Conservation (phyloP, 495 filamentous ascomycete genomes). For the Aspergillus nanangensis region DNA sequence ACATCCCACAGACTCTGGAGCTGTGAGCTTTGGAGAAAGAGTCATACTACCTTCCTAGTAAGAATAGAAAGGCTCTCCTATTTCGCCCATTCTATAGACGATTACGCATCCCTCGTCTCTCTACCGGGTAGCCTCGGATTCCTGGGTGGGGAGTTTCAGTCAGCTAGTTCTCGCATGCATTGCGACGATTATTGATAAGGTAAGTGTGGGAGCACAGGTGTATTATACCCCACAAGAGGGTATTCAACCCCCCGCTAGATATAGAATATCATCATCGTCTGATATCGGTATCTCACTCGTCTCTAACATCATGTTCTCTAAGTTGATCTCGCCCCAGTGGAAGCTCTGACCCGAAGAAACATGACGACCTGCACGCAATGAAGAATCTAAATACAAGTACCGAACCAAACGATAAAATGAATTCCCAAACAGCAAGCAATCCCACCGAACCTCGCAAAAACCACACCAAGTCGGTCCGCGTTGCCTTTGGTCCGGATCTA, state of each 20-base stretch:
- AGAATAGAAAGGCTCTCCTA: background rate
- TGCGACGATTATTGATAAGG: slow-evolving; percentile 14
- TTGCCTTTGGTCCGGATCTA: slow-evolving; percentile 41
- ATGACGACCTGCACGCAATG: slow-evolving; percentile 39
- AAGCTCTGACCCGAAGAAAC: slow-evolving; percentile 12
- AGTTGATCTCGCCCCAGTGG: too few relatives aligned
- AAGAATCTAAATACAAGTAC: slow-evolving; percentile 37
- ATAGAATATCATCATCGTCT: too few relatives aligned
- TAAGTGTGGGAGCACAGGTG: slow-evolving; percentile 6
- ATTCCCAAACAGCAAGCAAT: slow-evolving; percentile 24
- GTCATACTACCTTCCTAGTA: background rate
- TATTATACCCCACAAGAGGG: slow-evolving; percentile 3
- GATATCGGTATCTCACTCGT: too few relatives aligned
- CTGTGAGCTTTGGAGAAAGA: slow-evolving; percentile 1
- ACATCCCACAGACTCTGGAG: slow-evolving; percentile 1
- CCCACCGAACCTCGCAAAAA: slow-evolving; percentile 32
- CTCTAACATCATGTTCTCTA: too few relatives aligned
- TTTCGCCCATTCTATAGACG: background rate
- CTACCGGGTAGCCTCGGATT: too few relatives aligned
- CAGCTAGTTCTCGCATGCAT: slow-evolving; percentile 8
- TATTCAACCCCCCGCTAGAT: too few relatives aligned
- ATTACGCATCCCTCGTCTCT: background rate
- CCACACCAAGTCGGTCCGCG: slow-evolving; percentile 35
- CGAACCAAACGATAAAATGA: slow-evolving; percentile 25
- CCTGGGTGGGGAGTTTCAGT: too few relatives aligned